Evolutionary conservation across 1,139 yeast species (phyloP).

Genomic region (Starmera stellimalicola): DNA sequence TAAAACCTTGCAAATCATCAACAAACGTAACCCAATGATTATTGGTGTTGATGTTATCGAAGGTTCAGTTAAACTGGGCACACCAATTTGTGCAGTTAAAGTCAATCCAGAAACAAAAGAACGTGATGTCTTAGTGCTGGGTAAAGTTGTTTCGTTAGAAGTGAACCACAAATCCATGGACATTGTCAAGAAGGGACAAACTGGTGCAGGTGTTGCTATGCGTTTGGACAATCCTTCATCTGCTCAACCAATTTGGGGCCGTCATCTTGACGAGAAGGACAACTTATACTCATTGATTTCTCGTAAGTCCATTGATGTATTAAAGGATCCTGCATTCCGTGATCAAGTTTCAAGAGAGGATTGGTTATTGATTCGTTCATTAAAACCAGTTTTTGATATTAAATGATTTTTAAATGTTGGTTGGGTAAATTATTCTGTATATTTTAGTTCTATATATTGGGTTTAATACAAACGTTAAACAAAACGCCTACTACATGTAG

Average conservation of each 20-base stretch:
- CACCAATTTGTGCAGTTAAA: conserved; percentile 94
- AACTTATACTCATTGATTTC: conserved; percentile 78
- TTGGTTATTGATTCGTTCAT: conserved; percentile 83
- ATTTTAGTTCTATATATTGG: too few relatives aligned
- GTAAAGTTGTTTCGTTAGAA: conserved; percentile 82
- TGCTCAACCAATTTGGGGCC: conserved; percentile 97
- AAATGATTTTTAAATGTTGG: conserved; percentile 13
- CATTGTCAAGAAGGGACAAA: conserved; percentile 84
- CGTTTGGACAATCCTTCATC: conserved; percentile 88
- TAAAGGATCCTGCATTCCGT: conserved; percentile 97
- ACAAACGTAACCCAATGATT: conserved; percentile 98
- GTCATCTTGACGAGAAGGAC: conserved; percentile 94
- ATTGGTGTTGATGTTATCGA: conserved; percentile 96
- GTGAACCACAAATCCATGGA: conserved; percentile 85
- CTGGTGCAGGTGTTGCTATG: conserved; percentile 97
- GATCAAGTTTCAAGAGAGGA: conserved; percentile 89
- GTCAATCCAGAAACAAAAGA: conserved; percentile 77
- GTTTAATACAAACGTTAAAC: too few relatives aligned
- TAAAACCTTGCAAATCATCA: conserved; percentile 90
- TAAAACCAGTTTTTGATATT: conserved; percentile 69
- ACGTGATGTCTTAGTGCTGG: conserved; percentile 64
- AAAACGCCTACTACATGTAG: too few relatives aligned
- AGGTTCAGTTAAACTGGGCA: conserved; percentile 83
- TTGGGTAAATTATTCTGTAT: too few relatives aligned
- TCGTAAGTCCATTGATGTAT: conserved; percentile 88